Evolutionary conservation across 768 basidiomycete species (phyloP), one percentile per base, ranked within the genome.

Genomic region (Podaxis mareebaensis): DNA sequence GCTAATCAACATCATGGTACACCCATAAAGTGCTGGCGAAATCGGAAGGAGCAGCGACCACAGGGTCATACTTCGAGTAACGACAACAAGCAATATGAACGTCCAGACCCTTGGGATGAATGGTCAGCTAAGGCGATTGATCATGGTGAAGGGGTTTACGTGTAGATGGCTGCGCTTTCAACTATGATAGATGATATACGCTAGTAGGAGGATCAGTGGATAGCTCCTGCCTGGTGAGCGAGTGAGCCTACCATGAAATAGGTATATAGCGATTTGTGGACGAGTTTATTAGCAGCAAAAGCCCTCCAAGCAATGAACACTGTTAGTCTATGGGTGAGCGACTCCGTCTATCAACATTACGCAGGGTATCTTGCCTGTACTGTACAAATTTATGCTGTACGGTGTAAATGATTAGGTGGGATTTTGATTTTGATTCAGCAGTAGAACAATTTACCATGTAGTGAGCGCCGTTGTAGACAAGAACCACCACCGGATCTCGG

Each of bases 1-100:
- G 44, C 64, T 67, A 60, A 67, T 67, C 30, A 67, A 49, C 66
- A 67, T 64, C 56, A 67, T 62, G 8, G 66, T 62, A 22, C 64
- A 64, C 12, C 63, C 66, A 15, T 60, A 64, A n/a, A 67, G 61
- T 17, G 56, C 44, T 6, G 58, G 58, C n/a, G 49, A 60, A 8
- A 61, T 51, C 17, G 64, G 63, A 26, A 64, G 52, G n/a, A 64
- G 60, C 20, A 67, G 11, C 28, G 57, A 64, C 39, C 60, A 64
- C 10, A 67, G n/a, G 20, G 53, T 62, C 2, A n/a, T 51, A 36
- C 48, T 24, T 38, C 33, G n/a, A n/a, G 36, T 22, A 28, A 51
- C 46, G 24, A 60, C n/a, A 26, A n/a, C 58, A 26, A 60, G 58
- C n/a, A 60, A n/a, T 24, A 52, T 60, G 33, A 51, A 15, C 15